Evolutionary conservation across 116 monocot genomes (phyloP), one percentile per base, ranked within the genome.

Genomic region (Iris pallida): DNA sequence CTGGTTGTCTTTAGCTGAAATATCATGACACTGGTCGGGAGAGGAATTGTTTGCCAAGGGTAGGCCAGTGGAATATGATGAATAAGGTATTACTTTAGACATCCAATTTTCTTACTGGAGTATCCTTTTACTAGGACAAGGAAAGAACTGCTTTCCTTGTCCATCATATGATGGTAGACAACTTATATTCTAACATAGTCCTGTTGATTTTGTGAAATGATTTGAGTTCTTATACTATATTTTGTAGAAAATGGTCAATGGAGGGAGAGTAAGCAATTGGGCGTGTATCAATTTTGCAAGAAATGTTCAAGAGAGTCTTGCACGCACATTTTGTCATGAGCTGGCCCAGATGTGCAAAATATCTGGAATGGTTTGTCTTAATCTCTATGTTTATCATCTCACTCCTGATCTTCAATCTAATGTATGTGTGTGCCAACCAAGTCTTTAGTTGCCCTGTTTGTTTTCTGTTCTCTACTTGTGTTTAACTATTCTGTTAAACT

Each of bases 11-110:
- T 30, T 15, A 89, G 89, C 80, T 89, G 20, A 89, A 89, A 66
- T 89, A 85, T 61, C 82, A 89, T 70, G 89, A 89, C 8, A 57
- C 79, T 18, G 85, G 89, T 14, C 77, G 66, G 49, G 85, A 89
- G 62, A 89, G 75, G 47, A 76, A 89, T 45, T 82, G 82, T 42
- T 60, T 89, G 71, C 89, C 89, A 41, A 75, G 72, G 67, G 77
- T 81, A 72, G 89, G 89, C 57, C 80, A 85, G 51, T 89, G 89
- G 89, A 89, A 89, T 51, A 85, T 89, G 89, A 80, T 77, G 76
- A 85, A 89, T 71, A 89, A 89, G 88, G 88, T 84, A 77, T 16
- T 64, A 5, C 1, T 9, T 51, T 51, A 51, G 7, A 9, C 13
- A 13, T 9, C 49, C 4, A 9, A 7, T 9, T 51, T 51, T 7